Base-by-base conservation (phyloP, 202 grass and related monocot genomes). In the Elaeis oleifera region DNA sequence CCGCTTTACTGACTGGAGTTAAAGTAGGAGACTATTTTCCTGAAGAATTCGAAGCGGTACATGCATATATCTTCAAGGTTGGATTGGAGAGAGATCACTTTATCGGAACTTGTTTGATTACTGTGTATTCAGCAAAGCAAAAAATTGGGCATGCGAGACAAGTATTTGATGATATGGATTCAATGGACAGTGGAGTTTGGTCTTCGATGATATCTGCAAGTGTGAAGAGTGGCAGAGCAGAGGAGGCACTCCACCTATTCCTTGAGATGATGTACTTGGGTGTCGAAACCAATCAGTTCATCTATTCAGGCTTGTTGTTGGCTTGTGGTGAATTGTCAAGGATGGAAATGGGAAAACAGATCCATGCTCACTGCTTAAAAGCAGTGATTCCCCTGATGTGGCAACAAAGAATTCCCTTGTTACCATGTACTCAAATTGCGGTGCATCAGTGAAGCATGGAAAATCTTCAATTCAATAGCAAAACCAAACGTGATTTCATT, bases 391-490 rank as follows among this genome's bases (percentile, higher is more conserved):
- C 11, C 60, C 56, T 49, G 79, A 81, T 61, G 55, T 53, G 1
- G 61, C 79, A 5, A 67, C 74, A 60, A 48, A 48, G 26, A 81
- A 81, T 49, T 61, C 72, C 61, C 72, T 81, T 26, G 18, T 81
- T 16, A 66, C 60, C 29, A 81, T 81, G 79, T 76, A 81, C 67
- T 81, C 61, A 0, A 68, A 71, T 50, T 81, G 72, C 28, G 79
- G 39, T 81, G 67, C 79, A 81, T 81, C 48, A 3, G 7, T 16
- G 67, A 76, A 32, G 79, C 79, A 66, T 5, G 60, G 66, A 76
- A 23, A 71, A 60, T 76, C 55, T 81, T 81, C 61, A 16, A 44
- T 65, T 76, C 67, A 17, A 65, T 65, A n/a, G 54, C 65, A 53
- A 50, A 61, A 31, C 22, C 57, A 3, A 70, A 81, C 60, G 26